Evolutionary conservation across 306 rosid genomes (phyloP).

Genomic region (Erythrophleum fordii): DNA sequence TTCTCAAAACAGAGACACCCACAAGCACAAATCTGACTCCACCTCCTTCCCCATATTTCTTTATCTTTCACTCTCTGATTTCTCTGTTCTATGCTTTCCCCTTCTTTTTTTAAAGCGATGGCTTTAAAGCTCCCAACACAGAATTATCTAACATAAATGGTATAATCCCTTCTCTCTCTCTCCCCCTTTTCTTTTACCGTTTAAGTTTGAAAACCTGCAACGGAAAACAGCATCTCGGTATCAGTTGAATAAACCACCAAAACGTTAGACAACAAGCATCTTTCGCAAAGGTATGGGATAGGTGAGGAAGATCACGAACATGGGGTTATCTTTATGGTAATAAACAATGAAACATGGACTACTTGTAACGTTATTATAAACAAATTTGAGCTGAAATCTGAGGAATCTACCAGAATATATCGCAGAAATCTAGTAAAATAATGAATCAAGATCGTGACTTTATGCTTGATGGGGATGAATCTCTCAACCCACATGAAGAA

Average conservation of each 20-base stretch:
- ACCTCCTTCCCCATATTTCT: slow-evolving; percentile 70
- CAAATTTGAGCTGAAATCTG: slow-evolving; percentile 60
- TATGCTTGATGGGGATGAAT: slow-evolving; percentile 42
- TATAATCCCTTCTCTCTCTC: not conserved
- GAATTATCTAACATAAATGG: slow-evolving; percentile 32
- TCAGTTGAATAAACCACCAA: slow-evolving; percentile 89
- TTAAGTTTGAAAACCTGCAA: slow-evolving; percentile 81
- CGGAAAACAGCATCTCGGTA: slow-evolving; percentile 96
- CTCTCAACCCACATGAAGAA: slow-evolving; percentile 34
- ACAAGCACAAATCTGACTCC: slow-evolving; percentile 86
- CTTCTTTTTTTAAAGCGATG: slow-evolving; percentile 40
- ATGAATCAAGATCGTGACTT: slow-evolving; percentile 61
- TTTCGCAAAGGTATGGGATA: slow-evolving; percentile 64
- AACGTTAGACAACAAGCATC: slow-evolving; percentile 97
- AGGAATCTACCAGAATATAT: slow-evolving; percentile 78
- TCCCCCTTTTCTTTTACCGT: slow-evolving; percentile 42
- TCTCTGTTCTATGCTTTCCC: slow-evolving; percentile 55
- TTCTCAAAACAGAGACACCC: slow-evolving; percentile 66
- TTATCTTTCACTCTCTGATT: slow-evolving; percentile 54
- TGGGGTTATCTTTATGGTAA: slow-evolving; percentile 40
- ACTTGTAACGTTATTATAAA: slow-evolving; percentile 62
- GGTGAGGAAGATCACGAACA: slow-evolving; percentile 62
- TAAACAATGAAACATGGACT: slow-evolving; percentile 66
- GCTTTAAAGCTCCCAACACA: slow-evolving; percentile 61
- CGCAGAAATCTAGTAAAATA: slow-evolving; percentile 66